These are phyloP conservation scores for Gamarada debralockiae DNA, from an alignment of 495 filamentous ascomycete genomes.

Conservation along the genomic window DNA sequence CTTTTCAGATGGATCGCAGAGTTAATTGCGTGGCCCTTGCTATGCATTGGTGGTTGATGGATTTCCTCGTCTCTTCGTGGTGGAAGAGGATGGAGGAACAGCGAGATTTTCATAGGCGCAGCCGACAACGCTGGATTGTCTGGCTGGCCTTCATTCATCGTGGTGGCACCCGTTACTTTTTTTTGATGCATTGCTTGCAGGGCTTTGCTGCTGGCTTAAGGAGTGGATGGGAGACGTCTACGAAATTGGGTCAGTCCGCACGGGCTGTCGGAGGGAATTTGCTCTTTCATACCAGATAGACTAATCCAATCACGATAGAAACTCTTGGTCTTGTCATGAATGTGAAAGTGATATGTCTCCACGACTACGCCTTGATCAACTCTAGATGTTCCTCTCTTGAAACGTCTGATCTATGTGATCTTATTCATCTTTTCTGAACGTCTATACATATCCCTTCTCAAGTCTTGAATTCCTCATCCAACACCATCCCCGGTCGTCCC, in stretches of 20 bases:
- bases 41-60: slow-evolving; percentile 1
- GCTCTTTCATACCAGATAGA: slow-evolving; percentile 2
- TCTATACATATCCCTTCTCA: slow-evolving; percentile 3
- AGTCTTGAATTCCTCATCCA: slow-evolving; percentile 48
- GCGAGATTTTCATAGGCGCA: slow-evolving; percentile 13
- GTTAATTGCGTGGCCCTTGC: slow-evolving; percentile 11
- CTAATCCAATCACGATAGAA: slow-evolving; percentile 10
- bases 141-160: not conserved
- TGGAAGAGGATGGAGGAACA: slow-evolving; percentile 15
- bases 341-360: not conserved
- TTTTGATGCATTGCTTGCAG: not conserved
- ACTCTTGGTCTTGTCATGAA: not conserved
- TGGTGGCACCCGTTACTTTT: not conserved
- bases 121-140: slow-evolving; percentile 6
- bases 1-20: slow-evolving; percentile 9
- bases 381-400: too few species aligned
- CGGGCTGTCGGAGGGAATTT: slow-evolving; percentile 2
- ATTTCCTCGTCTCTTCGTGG: slow-evolving; percentile 1
- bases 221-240: not conserved
- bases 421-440: slow-evolving; percentile 7
- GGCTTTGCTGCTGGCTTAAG: not conserved
- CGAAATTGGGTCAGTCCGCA: not conserved
- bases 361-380: too few species aligned
- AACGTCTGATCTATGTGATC: not conserved
- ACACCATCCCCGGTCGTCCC: slow-evolving; percentile 48